A percentile compares a stretch with the other conserved stretches of the same genome.
These are phyloP conservation scores for Pythium coloratum DNA, from an alignment of 352 stramenopile genomes.

Conservation along the genomic window DNA sequence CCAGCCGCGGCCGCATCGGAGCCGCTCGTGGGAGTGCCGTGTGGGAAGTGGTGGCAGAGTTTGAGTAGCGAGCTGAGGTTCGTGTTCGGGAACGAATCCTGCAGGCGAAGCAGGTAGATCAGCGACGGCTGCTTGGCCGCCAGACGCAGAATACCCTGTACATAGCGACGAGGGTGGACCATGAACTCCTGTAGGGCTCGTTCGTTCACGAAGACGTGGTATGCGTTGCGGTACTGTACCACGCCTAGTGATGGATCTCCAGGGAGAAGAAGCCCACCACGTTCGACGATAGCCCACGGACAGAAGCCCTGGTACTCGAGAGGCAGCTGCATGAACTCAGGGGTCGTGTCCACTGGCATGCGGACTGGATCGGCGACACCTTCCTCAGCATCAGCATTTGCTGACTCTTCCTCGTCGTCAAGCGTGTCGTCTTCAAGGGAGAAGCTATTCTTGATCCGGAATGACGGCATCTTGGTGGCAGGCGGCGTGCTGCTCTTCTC, in stretches of 20 bases:
- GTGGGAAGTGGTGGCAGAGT: slow-evolving; percentile 47
- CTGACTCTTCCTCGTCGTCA: slow-evolving; percentile 15
- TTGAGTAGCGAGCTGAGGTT: slow-evolving; percentile 71
- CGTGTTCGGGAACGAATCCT: slow-evolving; percentile 83
- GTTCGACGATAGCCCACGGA: slow-evolving; percentile 89
- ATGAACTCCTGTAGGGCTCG: slow-evolving; percentile 89
- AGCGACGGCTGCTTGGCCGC: slow-evolving; percentile 83
- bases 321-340: slow-evolving; percentile 93
- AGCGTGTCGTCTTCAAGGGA: slow-evolving; percentile 38
- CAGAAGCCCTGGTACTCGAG: slow-evolving; percentile 95
- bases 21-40: slow-evolving; percentile 24
- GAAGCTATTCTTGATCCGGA: slow-evolving; percentile 36
- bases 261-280: slow-evolving; percentile 87
- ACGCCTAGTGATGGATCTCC: slow-evolving; percentile 91
- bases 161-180: slow-evolving; percentile 75
- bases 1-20: slow-evolving; percentile 23
- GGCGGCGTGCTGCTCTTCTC: slow-evolving; percentile 3
- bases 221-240: slow-evolving; percentile 86
- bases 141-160: slow-evolving; percentile 67
- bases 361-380: slow-evolving; percentile 56
- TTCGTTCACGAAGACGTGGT: slow-evolving; percentile 93
- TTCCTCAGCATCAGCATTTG: slow-evolving; percentile 41
- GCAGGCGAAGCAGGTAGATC: slow-evolving; percentile 90
- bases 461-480: slow-evolving; percentile 16
- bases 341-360: slow-evolving; percentile 90